A percentile compares a stretch with the other conserved stretches of the same genome.
phyloP scores from a whole-genome alignment of 2,329 filamentous ascomycete genomes.

The Sporothrix pallida region DNA sequence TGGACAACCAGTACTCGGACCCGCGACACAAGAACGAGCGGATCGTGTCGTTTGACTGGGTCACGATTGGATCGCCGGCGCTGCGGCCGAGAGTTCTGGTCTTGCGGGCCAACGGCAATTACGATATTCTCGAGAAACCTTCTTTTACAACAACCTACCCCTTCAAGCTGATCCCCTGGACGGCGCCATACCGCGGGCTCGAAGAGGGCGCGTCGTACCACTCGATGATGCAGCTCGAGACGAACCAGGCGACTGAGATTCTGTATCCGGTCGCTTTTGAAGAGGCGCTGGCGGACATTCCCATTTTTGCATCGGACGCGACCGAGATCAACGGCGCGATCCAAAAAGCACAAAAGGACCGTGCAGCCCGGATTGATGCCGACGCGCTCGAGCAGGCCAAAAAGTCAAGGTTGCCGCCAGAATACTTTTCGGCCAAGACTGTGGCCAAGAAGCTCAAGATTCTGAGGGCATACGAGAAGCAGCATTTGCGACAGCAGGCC shows the following conservation, averaged over 20 bases:
- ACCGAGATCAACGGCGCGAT: slow-evolving; percentile 51
- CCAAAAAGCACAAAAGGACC: slow-evolving; percentile 48
- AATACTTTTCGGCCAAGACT: slow-evolving; percentile 51
- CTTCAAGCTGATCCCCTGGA: slow-evolving; percentile 67
- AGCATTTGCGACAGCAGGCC: slow-evolving; percentile 34
- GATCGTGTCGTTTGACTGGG: slow-evolving; percentile 72
- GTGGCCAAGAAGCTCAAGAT: slow-evolving; percentile 57
- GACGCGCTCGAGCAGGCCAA: slow-evolving; percentile 48
- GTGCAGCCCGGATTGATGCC: slow-evolving; percentile 42
- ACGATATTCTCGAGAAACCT: slow-evolving; percentile 67
- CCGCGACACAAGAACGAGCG: slow-evolving; percentile 60
- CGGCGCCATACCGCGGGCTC: slow-evolving; percentile 62
- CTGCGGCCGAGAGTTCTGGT: slow-evolving; percentile 64
- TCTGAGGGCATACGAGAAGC: slow-evolving; percentile 49
- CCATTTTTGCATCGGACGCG: slow-evolving; percentile 63
- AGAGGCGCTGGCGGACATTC: slow-evolving; percentile 58
- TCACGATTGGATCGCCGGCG: slow-evolving; percentile 62
- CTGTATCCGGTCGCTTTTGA: slow-evolving; percentile 62
- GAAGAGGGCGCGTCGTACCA: slow-evolving; percentile 61
- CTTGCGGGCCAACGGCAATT: slow-evolving; percentile 63
- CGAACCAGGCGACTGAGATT: slow-evolving; percentile 57
- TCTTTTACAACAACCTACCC: slow-evolving; percentile 63
- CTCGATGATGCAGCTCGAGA: slow-evolving; percentile 64
- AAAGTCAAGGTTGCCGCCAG: slow-evolving; percentile 46
- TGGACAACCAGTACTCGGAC: slow-evolving; percentile 64